Conservation (phyloP, 2,329 filamentous ascomycete species). For the Pyrenophora graminea region DNA sequence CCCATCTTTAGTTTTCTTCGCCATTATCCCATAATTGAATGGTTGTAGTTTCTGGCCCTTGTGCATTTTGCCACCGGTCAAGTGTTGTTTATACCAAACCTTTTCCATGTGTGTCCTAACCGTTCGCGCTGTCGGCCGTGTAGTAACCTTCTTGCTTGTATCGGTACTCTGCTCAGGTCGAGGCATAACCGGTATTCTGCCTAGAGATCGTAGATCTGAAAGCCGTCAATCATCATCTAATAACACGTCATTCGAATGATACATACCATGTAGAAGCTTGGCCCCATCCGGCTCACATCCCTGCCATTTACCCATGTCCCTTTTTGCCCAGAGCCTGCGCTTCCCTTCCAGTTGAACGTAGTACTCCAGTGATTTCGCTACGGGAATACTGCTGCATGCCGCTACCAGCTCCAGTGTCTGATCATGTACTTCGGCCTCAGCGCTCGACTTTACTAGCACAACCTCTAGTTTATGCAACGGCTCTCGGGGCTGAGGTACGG, state of each 20-base stretch:
- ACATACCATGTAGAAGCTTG: slow-evolving; percentile 28
- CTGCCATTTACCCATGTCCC: slow-evolving; percentile 26
- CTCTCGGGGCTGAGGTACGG: slow-evolving; percentile 4
- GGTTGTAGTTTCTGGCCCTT: background rate
- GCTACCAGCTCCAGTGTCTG: slow-evolving; percentile 26
- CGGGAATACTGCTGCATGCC: slow-evolving; percentile 24
- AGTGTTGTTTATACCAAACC: background rate
- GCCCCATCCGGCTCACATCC: slow-evolving; percentile 29
- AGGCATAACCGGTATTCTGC: background rate
- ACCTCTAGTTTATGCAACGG: slow-evolving; percentile 29
- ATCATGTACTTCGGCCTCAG: slow-evolving; percentile 19
- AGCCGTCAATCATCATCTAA: background rate
- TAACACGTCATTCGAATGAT: background rate
- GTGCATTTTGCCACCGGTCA: background rate
- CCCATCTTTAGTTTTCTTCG: slow-evolving; percentile 6
- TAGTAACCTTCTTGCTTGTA: background rate
- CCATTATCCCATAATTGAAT: background rate
- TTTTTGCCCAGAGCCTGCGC: slow-evolving; percentile 29
- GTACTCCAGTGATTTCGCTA: slow-evolving; percentile 27
- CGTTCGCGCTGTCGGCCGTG: background rate
- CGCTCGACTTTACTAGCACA: slow-evolving; percentile 28
- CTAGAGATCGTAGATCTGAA: slow-evolving; percentile 24
- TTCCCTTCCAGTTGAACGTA: slow-evolving; percentile 29
- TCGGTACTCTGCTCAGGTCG: background rate
- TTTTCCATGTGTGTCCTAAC: background rate